These are phyloP conservation scores for Phytophthora aleatoria DNA, from an alignment of 352 stramenopile species.

Conservation along the genomic window DNA sequence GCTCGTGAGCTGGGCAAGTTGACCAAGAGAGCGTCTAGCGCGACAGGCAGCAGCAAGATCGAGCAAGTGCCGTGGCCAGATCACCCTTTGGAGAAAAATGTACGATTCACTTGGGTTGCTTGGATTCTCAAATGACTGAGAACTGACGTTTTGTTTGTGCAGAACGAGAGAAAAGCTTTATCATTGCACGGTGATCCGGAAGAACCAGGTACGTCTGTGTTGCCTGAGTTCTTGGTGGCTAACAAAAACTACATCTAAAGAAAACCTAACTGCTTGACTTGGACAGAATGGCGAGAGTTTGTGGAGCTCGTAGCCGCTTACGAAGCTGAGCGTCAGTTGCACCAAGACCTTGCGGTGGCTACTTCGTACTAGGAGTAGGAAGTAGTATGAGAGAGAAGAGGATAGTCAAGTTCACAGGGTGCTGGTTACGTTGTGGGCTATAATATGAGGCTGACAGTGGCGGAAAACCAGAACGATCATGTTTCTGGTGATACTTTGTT, in stretches of 20 bases:
- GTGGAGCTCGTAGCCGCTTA: conserved; percentile 50
- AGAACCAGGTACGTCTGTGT: conserved; percentile 15
- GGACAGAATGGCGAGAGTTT: conserved; percentile 58
- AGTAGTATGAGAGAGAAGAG: too few species aligned
- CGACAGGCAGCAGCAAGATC: conserved; percentile 1
- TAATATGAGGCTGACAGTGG: too few species aligned
- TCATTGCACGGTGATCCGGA: conserved; percentile 6
- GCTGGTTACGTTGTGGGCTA: too few species aligned
- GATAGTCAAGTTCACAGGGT: too few species aligned
- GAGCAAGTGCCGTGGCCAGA: conserved; percentile 3
- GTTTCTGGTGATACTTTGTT: too few species aligned
- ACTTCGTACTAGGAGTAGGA: too few species aligned
- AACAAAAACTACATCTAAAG: too few species aligned
- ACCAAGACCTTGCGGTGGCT: background rate
- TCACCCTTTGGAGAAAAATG: conserved; percentile 15
- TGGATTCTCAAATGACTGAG: background rate
- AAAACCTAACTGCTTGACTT: background rate
- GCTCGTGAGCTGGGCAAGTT: conserved; percentile 46
- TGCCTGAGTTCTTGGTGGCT: background rate
- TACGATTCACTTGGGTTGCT: conserved; percentile 4
- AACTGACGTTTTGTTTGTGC: conserved; percentile 1
- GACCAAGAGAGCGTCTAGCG: background rate
- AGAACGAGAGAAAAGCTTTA: conserved; percentile 22
- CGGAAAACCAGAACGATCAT: too few species aligned
- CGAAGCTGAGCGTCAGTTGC: conserved; percentile 42